Base-by-base conservation (phyloP, 306 rosid species). In the Vigna radiata region DNA sequence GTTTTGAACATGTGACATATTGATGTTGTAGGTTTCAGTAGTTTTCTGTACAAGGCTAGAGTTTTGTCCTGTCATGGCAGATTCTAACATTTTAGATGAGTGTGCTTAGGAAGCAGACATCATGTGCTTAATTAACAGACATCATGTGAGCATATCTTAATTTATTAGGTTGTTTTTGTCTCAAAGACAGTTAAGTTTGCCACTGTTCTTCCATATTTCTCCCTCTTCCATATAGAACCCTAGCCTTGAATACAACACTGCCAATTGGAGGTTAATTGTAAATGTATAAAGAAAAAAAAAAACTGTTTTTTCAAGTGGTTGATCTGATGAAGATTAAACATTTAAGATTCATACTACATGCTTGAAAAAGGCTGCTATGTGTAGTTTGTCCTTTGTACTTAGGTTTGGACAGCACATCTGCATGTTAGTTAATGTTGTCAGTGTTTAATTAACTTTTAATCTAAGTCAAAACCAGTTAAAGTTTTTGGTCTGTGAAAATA, bases 71-170 rank as follows among this genome's bases (percentile, higher is more conserved):
- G 44, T 33, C 68, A 14, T 33, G 39, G 2, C 41, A 29, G 66
- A 6, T 60, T 1, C 41, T 25, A 27, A 60, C 66, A 61, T 16
- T 33, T 29, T 43, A 61, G 23, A 61, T 33, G 66, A 2, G 5
- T 27, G 43, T 60, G 66, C 19, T 27, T 29, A 60, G 25, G 25
- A 25, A 23, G 29, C 61, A 54, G 61, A 54, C 61, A 54, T 27
- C 61, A 9, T 54, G 61, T 54, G 61, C 29, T 19, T 19, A 54
- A 54, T 54, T 8, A 52, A 58, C 63, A 58, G 36, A 58, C 63
- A 58, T 6, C 43, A 27, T 60, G 29, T 27, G 41, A 60, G n/a
- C 43, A 60, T 25, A 19, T 61, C 46, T 61, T 61, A 33, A 61
- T 61, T 39, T 39, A 39, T 8, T 39, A 7, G 27, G 27, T 61